Percentiles rank a stretch among this genome's conserved stretches.
phyloP scores from a whole-genome alignment of 2,329 filamentous ascomycete genomes.

The Berkeleyomyces basicola region DNA sequence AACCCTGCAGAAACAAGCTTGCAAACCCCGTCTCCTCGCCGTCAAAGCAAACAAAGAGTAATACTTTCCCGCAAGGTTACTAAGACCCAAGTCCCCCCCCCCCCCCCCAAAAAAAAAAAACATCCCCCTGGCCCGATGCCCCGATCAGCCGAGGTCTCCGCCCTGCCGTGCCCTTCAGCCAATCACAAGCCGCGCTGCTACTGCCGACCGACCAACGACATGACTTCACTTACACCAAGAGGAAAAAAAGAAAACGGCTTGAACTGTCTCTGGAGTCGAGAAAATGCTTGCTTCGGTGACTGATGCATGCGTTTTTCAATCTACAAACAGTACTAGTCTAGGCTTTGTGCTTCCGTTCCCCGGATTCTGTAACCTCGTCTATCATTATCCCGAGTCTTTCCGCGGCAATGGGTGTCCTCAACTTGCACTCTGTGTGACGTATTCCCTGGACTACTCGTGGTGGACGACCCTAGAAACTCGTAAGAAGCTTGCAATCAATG shows the following conservation, averaged over 20 bases:
- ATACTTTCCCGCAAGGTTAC: neutral
- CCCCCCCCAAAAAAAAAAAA: neutral
- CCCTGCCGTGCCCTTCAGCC: conserved; percentile 2
- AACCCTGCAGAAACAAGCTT: too few species aligned
- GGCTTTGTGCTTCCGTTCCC: neutral
- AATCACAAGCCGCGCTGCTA: neutral
- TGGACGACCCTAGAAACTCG: too few species aligned
- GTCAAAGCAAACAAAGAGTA: neutral
- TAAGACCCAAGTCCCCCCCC: too few species aligned
- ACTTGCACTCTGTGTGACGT: neutral
- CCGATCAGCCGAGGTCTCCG: conserved; percentile 11
- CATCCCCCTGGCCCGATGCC: conserved; percentile 8
- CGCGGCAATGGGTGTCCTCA: neutral
- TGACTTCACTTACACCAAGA: too few species aligned
- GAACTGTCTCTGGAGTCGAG: too few species aligned
- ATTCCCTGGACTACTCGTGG: neutral
- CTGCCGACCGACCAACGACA: neutral
- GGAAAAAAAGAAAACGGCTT: too few species aligned
- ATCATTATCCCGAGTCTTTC: neutral
- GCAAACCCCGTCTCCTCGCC: too few species aligned
- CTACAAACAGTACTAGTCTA: too few species aligned
- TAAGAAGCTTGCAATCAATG: neutral
- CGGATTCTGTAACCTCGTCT: neutral
- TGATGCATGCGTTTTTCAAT: too few species aligned
- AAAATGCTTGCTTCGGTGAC: too few species aligned